Base-by-base conservation (phyloP, 306 rosid species). In the Cucurbita pepo region DNA sequence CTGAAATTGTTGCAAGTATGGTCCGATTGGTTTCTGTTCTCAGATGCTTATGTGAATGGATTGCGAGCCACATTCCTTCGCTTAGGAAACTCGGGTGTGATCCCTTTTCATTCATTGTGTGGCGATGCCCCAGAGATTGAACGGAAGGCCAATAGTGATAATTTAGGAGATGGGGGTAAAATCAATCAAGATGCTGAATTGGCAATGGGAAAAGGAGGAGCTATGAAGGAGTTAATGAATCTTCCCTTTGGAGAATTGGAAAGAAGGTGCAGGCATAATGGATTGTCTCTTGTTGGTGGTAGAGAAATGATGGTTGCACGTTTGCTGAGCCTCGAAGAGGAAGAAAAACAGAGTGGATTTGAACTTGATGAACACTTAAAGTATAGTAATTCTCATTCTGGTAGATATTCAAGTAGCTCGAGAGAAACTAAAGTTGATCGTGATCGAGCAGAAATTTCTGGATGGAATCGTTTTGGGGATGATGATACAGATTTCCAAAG, bases 181-280 rank as follows among this genome's bases (percentile, higher is more conserved):
- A 77, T 75, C 73, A 86, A 86, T 83, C 97, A 86, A 84, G 96
- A 95, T 88, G 82, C 97, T 77, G 99, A 92, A 71, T 78, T 95
- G 85, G 97, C 99, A 67, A 95, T 95, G 96, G 95, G 92, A 59
- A 90, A 88, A 85, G 97, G 97, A 77, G 99, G 97, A 77, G 99
- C 99, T 71, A 91, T 5, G 65, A 82, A 82, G 83, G 99, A 91
- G 85, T 83, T 95, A 59, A 85, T 91, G 93, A 84, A 75, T 84
- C 96, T 95, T 79, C 97, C 97, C 72, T 77, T 91, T 51, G 85
- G 89, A 76, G 99, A 95, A 82, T 85, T 95, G 79, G 99, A 95
- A 82, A 85, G 99, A 81, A 87, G 99, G 56, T 95, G 97, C 83
- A 89, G 97, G 69, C 99, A 95, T 84, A 95, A 95, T 81, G 99